phyloP scores from a whole-genome alignment of 352 stramenopile species.

The Discostella stelligera region DNA sequence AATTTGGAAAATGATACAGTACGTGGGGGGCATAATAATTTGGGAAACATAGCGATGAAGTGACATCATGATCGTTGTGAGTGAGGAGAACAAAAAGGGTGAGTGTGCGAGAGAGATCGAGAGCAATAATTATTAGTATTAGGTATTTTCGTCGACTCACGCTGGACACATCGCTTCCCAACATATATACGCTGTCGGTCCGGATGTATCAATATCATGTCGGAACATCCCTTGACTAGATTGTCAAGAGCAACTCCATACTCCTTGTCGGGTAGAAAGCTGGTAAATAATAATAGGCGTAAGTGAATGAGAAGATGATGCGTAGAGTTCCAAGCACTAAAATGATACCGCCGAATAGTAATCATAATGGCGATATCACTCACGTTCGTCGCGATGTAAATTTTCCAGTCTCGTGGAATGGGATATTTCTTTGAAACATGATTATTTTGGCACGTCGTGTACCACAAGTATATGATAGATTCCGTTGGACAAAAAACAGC shows the following conservation, averaged over 20 bases:
- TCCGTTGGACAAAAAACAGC: no score
- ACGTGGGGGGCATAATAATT: no score
- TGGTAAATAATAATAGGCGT: neutral
- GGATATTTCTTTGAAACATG: constrained; percentile 52
- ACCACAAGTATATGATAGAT: no score
- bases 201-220: constrained; percentile 47
- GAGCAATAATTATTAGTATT: neutral
- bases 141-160: constrained; percentile 18
- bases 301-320: neutral
- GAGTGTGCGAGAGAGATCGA: neutral
- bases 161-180: constrained; percentile 51
- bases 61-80: neutral
- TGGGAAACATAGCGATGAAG: no score
- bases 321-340: neutral
- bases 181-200: constrained; percentile 31
- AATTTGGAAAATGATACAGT: neutral
- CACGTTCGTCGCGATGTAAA: constrained; percentile 45
- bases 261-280: constrained; percentile 54
- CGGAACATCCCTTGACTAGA: constrained; percentile 59
- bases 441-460: neutral
- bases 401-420: constrained; percentile 44
- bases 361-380: constrained; percentile 2
- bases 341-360: neutral
- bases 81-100: neutral
- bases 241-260: constrained; percentile 62